Conservation (phyloP, 176 grass and related monocot genomes). For the Saccharum spontaneum region DNA sequence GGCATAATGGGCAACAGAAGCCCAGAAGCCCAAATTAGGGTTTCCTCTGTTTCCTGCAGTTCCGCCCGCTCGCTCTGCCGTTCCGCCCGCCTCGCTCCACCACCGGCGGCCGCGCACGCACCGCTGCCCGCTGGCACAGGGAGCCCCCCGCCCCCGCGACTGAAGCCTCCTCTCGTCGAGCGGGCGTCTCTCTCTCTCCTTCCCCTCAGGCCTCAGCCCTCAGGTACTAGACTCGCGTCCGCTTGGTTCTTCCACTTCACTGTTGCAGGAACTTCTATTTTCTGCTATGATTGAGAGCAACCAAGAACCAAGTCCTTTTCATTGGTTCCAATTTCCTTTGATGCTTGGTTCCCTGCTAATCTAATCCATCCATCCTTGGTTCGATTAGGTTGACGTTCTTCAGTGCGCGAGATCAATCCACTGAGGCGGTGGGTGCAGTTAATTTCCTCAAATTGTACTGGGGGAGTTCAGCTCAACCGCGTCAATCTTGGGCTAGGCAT, state of each 20-base stretch:
- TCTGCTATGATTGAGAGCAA: neutral
- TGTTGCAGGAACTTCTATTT: neutral
- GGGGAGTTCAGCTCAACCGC: neutral
- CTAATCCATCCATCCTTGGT: neutral
- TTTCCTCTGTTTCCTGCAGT: neutral
- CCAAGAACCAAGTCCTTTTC: neutral
- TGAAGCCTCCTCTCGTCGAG: neutral
- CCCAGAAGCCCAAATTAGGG: constrained; percentile 6
- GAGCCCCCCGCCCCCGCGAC: neutral
- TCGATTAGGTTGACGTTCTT: neutral
- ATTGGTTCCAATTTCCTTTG: neutral
- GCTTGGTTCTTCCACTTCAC: neutral
- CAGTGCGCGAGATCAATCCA: neutral
- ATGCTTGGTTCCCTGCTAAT: neutral
- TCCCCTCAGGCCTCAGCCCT: neutral
- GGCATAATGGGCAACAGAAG: neutral
- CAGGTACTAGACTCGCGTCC: neutral
- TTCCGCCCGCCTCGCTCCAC: neutral
- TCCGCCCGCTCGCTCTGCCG: neutral
- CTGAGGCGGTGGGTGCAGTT: neutral
- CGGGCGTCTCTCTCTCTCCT: neutral
- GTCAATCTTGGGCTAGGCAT: neutral
- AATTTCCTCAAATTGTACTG: neutral
- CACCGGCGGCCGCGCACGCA: neutral
- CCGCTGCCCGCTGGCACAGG: neutral